phyloP scores from a whole-genome alignment of 176 grass and related monocot species.

The Ananas comosus region DNA sequence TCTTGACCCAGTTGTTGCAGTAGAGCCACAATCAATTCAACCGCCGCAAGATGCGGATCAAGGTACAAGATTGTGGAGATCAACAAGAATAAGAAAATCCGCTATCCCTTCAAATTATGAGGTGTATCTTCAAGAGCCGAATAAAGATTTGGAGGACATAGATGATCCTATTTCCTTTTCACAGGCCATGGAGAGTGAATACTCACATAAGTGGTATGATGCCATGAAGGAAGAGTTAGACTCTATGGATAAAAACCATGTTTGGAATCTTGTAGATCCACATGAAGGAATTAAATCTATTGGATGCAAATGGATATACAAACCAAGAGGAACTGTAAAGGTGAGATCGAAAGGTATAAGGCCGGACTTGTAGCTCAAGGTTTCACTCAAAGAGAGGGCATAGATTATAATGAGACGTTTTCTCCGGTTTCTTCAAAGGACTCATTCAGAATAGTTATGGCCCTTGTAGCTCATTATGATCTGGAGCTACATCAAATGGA shows the following conservation, averaged over 20 bases:
- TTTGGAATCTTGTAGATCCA: background rate
- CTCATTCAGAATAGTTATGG: background rate
- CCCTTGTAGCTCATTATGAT: background rate
- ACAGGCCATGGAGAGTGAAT: too few species aligned
- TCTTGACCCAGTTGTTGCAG: too few species aligned
- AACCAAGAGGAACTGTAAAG: background rate
- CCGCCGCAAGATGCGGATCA: too few species aligned
- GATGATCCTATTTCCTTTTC: too few species aligned
- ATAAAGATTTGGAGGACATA: too few species aligned
- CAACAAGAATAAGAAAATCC: too few species aligned
- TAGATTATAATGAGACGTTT: background rate
- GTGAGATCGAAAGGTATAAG: background rate
- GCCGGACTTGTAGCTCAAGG: background rate
- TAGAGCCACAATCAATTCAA: too few species aligned
- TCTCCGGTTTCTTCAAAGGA: background rate
- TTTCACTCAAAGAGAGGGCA: background rate
- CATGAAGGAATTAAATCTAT: background rate
- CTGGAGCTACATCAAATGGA: background rate
- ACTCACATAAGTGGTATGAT: background rate
- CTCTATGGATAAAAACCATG: background rate
- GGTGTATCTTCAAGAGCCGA: too few species aligned
- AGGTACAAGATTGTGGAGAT: too few species aligned
- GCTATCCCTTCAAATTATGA: too few species aligned
- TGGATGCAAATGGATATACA: background rate
- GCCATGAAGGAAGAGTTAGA: background rate